Percentiles rank a stretch among this genome's conserved stretches.
These are phyloP conservation scores for Straminergon stramineum DNA, from an alignment of 225 moss, liverwort and hornwort genomes.

Conservation along the genomic window DNA sequence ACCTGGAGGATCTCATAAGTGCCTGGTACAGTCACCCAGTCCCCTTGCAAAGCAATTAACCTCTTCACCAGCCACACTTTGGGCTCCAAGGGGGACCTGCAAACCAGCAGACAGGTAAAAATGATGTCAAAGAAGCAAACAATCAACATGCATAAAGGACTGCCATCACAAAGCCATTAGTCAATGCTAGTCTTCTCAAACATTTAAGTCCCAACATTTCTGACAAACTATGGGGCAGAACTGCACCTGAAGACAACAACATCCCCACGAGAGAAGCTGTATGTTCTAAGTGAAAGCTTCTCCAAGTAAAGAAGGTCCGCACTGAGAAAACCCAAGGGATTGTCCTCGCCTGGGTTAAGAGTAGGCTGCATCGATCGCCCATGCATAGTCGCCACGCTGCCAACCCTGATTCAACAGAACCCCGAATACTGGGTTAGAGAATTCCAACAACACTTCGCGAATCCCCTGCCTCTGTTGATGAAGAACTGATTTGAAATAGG, in stretches of 20 bases:
- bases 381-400: conserved; percentile 68
- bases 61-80: conserved; percentile 89
- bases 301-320: conserved; percentile 73
- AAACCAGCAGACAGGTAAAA: neutral
- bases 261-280: conserved; percentile 87
- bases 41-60: conserved; percentile 90
- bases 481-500: neutral
- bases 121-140: neutral
- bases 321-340: conserved; percentile 33
- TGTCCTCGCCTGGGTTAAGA: conserved; percentile 61
- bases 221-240: neutral
- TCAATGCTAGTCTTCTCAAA: neutral
- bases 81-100: conserved; percentile 92
- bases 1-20: conserved; percentile 82
- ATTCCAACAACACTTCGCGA: neutral
- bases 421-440: neutral
- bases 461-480: neutral
- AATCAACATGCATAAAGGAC: neutral
- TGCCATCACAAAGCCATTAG: neutral
- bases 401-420: conserved; percentile 18
- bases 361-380: conserved; percentile 97
- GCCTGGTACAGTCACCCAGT: conserved; percentile 98
- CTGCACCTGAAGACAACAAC: conserved; percentile 92
- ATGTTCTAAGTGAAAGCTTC: conserved; percentile 72
- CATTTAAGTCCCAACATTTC: neutral